phyloP scores from a whole-genome alignment of 2,329 filamentous ascomycete genomes.

The Penicillium frequentans region DNA sequence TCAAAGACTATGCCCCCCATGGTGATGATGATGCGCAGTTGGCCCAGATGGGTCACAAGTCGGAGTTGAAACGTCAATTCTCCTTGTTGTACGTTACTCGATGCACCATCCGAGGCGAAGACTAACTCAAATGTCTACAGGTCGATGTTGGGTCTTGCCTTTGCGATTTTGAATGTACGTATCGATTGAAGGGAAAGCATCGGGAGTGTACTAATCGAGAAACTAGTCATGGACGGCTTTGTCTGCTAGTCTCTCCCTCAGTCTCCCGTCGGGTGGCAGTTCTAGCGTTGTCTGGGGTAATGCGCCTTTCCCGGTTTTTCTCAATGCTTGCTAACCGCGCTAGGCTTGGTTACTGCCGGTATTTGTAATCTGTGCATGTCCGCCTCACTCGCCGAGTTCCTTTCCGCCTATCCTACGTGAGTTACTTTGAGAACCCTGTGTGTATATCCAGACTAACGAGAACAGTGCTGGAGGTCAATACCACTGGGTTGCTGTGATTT shows the following conservation, averaged over 20 bases:
- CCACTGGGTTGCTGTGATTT: slow-evolving; percentile 67
- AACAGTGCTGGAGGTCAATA: slow-evolving; percentile 62
- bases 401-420: slow-evolving; percentile 61
- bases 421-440: slow-evolving; percentile 3
- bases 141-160: slow-evolving; percentile 62
- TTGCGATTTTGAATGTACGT: slow-evolving; percentile 59
- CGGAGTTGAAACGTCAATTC: slow-evolving; percentile 60
- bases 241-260: slow-evolving; percentile 58
- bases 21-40: slow-evolving; percentile 50
- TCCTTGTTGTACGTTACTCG: slow-evolving; percentile 46
- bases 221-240: slow-evolving; percentile 59
- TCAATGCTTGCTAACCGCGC: background rate
- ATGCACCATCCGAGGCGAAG: background rate
- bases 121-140: slow-evolving; percentile 20
- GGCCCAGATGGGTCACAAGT: slow-evolving; percentile 58
- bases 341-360: slow-evolving; percentile 56
- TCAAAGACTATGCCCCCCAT: slow-evolving; percentile 14
- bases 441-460: slow-evolving; percentile 9
- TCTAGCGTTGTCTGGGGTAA: slow-evolving; percentile 72
- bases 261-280: slow-evolving; percentile 69
- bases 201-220: background rate
- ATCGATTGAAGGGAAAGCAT: background rate
- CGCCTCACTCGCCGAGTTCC: slow-evolving; percentile 68
- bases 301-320: background rate
- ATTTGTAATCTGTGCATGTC: slow-evolving; percentile 70